These are phyloP conservation scores for Calonectria pseudoreteaudii DNA, from an alignment of 2,329 filamentous ascomycete genomes.

Conservation along the genomic window DNA sequence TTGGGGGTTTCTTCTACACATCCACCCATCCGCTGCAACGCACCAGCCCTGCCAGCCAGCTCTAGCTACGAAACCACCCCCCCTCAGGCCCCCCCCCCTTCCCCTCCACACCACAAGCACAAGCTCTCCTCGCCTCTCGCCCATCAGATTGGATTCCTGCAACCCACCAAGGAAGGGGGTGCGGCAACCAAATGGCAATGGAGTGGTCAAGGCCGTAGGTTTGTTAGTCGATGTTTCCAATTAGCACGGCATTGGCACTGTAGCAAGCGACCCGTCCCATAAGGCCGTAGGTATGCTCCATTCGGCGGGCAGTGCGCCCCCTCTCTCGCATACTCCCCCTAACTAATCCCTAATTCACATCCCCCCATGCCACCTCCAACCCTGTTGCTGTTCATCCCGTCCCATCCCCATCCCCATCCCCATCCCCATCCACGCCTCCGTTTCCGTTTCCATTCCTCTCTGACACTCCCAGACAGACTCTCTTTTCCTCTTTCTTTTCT, in stretches of 20 bases:
- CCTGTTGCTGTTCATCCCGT: constrained; percentile 36
- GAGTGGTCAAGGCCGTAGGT: constrained; percentile 4
- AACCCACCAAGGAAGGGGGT: background rate
- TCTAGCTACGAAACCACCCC: background rate
- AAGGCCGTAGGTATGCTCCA: constrained; percentile 8
- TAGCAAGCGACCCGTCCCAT: constrained; percentile 4
- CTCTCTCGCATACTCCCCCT: constrained; percentile 25
- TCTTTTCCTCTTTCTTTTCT: constrained; percentile 29
- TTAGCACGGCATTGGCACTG: constrained; percentile 13
- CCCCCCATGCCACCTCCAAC: constrained; percentile 25
- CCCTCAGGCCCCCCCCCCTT: background rate
- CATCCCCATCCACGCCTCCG: constrained; percentile 36
- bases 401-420: constrained; percentile 37
- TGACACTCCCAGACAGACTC: constrained; percentile 20
- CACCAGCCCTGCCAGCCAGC: constrained; percentile 23
- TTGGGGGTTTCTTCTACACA: constrained; percentile 5
- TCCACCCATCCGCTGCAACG: constrained; percentile 22
- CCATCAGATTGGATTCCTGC: background rate
- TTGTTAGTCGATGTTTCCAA: constrained; percentile 21
- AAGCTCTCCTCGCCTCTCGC: constrained; percentile 3
- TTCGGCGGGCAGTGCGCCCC: constrained; percentile 8
- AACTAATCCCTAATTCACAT: constrained; percentile 24
- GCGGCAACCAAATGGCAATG: background rate
- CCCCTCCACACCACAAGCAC: background rate
- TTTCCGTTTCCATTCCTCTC: no score